Base-by-base conservation (phyloP, 306 rosid species). In the Notholithocarpus densiflorus region DNA sequence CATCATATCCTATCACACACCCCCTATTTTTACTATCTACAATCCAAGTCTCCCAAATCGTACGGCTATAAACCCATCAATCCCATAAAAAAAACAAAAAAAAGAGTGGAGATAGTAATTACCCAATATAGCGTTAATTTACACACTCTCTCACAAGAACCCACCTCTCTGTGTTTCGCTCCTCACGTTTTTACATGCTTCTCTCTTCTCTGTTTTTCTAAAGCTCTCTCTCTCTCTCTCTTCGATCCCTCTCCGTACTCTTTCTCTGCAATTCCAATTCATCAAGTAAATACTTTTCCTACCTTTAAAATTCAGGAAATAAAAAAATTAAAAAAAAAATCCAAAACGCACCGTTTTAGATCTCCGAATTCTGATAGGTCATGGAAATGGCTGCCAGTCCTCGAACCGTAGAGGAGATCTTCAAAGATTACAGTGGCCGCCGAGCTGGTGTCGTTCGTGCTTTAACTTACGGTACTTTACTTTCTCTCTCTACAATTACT, bases 341-440 rank as follows among this genome's bases (percentile, higher is more conserved):
- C 18, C 54, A 68, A 55, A 61, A 72, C 43, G 24, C 69, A 3
- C 57, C 56, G 20, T 40, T 7, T 82, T 74, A 84, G 92, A 87
- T 92, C 91, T 87, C 86, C 79, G 61, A 81, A 83, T 79, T 87
- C 86, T 80, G 61, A 81, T 84, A 77, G 76, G 78, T 87, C 75
- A 88, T 89, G 97, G 92, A 91, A 75, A 90, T 92, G 90, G 76
- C 93, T 82, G 83, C 95, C 26, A 87, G 86, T 85, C 98, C 97
- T 5, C 90, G 94, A 61, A 87, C 96, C 61, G 99, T 95, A 29
- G 98, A 93, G 83, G 98, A 95, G 90, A 95, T 95, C 88, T 95
- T 90, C 96, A 95, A 91, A 79, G 99, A 95, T 79, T 93, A 78
- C 74, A 81, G 88, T 79, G 92, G 89, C 74, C 86, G 99, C 15